Evolutionary conservation across 139 green algal genomes (phyloP).

Genomic region (Raphidocelis subcapitata): DNA sequence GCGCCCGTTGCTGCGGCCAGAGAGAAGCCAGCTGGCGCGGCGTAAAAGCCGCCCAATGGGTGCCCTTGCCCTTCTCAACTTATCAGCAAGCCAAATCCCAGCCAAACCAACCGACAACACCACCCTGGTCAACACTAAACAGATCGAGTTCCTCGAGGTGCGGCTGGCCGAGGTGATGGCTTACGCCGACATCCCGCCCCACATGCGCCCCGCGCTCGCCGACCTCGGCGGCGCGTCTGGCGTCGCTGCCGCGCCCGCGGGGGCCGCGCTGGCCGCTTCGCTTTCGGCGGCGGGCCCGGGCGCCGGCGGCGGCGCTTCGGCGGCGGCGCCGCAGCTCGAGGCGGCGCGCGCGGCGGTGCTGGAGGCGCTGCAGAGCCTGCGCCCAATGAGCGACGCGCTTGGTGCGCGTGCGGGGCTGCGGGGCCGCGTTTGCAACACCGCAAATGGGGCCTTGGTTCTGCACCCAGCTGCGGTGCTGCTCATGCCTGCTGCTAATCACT

Average conservation of each 20-base stretch:
- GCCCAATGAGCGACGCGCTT: slow-evolving; percentile 34
- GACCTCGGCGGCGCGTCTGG: slow-evolving; percentile 29
- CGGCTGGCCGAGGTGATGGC: slow-evolving; percentile 60
- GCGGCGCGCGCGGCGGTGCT: slow-evolving; percentile 29
- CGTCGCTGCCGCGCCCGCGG: too few relatives aligned
- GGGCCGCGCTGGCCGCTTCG: too few relatives aligned
- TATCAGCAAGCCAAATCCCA: too few relatives aligned
- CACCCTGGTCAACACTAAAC: slow-evolving; percentile 1
- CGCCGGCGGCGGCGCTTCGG: neutral
- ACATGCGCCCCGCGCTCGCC: slow-evolving; percentile 53
- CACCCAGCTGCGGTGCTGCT: neutral
- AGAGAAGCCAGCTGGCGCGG: too few relatives aligned
- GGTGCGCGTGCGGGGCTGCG: too few relatives aligned
- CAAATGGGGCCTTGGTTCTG: slow-evolving; percentile 4
- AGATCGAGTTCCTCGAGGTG: slow-evolving; percentile 65
- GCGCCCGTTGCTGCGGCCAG: neutral
- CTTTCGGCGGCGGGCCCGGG: neutral
- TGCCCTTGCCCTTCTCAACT: too few relatives aligned
- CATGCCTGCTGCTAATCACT: neutral
- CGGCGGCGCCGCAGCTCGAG: slow-evolving; percentile 43
- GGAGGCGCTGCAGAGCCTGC: slow-evolving; percentile 34
- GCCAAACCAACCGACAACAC: too few relatives aligned
- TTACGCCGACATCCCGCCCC: slow-evolving; percentile 62
- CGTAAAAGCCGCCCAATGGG: too few relatives aligned
- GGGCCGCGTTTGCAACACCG: too few relatives aligned